A percentile compares a stretch with the other conserved stretches of the same genome.
Evolutionary conservation across 192 early-diverging fungal species (phyloP).

Genomic region (Rhizoclosmatium sp.): DNA sequence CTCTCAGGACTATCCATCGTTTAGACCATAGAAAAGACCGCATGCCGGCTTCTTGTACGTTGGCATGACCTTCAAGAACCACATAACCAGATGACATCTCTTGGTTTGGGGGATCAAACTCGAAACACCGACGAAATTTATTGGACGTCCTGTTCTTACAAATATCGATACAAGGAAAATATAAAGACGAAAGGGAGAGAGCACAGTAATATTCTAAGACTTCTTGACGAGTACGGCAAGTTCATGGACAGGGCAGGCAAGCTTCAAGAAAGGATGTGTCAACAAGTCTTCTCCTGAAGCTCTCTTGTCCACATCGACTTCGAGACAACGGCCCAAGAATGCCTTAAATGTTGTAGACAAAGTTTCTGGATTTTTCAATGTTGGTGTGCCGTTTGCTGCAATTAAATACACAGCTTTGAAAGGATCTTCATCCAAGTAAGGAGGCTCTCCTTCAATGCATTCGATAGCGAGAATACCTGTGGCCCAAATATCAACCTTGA

Average conservation of each 20-base stretch:
- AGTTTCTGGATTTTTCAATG: constrained; percentile 85
- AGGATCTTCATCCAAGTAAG: constrained; percentile 94
- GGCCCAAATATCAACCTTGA: constrained; percentile 96
- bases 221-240: constrained; percentile 79
- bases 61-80: constrained; percentile 78
- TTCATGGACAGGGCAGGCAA: constrained; percentile 74
- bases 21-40: constrained; percentile 94
- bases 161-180: neutral
- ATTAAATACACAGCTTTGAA: constrained; percentile 70
- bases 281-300: constrained; percentile 82
- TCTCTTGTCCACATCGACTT: constrained; percentile 89
- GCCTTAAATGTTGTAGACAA: constrained; percentile 82
- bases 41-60: constrained; percentile 83
- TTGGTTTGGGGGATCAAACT: neutral
- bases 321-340: constrained; percentile 89
- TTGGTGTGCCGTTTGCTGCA: constrained; percentile 93
- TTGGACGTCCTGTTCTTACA: neutral
- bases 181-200: neutral
- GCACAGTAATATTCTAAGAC: constrained; percentile 21
- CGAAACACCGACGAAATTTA: neutral
- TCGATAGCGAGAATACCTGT: constrained; percentile 97
- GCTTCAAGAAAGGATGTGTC: constrained; percentile 80
- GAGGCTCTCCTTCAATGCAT: constrained; percentile 96
- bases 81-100: constrained; percentile 39
- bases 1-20: constrained; percentile 84